These are phyloP conservation scores for Paracoccidioides lutzii DNA, from an alignment of 2,329 filamentous ascomycete species.

Conservation along the genomic window DNA sequence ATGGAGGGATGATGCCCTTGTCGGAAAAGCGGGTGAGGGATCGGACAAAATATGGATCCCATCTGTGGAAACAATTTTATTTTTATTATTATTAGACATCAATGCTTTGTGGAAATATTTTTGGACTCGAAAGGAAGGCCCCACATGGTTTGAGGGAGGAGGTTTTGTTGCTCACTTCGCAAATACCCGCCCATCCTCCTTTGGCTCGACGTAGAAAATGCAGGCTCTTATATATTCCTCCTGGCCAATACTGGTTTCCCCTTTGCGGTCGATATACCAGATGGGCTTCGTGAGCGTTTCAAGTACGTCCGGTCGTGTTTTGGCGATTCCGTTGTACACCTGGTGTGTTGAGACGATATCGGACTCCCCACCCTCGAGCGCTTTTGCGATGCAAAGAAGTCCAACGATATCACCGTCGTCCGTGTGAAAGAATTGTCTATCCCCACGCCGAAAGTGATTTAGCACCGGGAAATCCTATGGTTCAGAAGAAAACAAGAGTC, in stretches of 20 bases:
- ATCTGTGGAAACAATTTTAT: constrained; percentile 29
- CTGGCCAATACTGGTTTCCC: constrained; percentile 61
- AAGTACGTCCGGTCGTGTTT: constrained; percentile 63
- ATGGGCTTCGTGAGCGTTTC: constrained; percentile 61
- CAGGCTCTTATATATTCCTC: constrained; percentile 60
- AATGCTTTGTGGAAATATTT: background rate
- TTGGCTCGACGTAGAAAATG: constrained; percentile 65
- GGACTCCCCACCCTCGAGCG: constrained; percentile 70
- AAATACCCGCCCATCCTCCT: constrained; percentile 54
- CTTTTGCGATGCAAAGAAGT: constrained; percentile 64
- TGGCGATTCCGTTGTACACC: constrained; percentile 69
- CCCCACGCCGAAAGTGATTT: background rate
- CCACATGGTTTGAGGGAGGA: background rate
- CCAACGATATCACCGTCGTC: constrained; percentile 77
- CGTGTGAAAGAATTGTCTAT: constrained; percentile 68
- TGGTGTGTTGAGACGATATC: constrained; percentile 67
- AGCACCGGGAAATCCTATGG: background rate
- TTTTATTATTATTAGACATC: no score
- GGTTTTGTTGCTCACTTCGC: constrained; percentile 43
- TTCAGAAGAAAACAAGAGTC: background rate
- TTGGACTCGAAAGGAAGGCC: background rate
- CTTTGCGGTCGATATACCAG: constrained; percentile 90
- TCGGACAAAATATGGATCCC: constrained; percentile 79
- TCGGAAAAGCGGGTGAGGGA: constrained; percentile 64
- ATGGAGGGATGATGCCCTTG: constrained; percentile 55